These are phyloP conservation scores for Isoetes taiwanensis DNA, from an alignment of 75 land plant genomes.

Conservation along the genomic window DNA sequence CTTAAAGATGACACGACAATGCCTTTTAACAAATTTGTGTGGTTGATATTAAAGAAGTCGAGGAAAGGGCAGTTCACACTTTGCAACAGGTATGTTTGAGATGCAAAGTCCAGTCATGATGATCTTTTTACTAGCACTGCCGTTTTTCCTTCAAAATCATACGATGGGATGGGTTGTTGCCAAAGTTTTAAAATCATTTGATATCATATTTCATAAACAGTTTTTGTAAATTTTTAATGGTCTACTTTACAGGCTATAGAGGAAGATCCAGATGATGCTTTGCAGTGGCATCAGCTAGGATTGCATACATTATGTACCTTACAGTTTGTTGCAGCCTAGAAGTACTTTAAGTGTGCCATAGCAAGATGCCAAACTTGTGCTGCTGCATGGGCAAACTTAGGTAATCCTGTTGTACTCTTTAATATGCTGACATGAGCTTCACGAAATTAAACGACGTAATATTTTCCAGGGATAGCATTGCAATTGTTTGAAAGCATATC, in stretches of 20 bases:
- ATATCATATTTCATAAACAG: no score
- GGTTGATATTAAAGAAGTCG: conserved; percentile 36
- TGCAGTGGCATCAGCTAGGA: conserved; percentile 81
- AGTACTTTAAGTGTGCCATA: conserved; percentile 58
- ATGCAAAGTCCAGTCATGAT: no score
- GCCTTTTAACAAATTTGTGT: conserved; percentile 33
- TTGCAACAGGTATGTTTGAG: conserved; percentile 55
- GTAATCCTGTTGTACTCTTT: no score
- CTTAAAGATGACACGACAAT: conserved; percentile 61
- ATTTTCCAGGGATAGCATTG: conserved; percentile 51
- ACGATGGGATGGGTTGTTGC: no score
- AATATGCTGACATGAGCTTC: no score
- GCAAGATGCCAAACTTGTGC: conserved; percentile 32
- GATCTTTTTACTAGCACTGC: no score
- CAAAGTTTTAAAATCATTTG: no score
- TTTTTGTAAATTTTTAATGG: no score
- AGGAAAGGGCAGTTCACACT: conserved; percentile 56
- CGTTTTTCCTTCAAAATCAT: no score
- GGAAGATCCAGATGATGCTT: conserved; percentile 70
- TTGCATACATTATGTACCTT: conserved; percentile 50
- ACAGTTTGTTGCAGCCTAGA: conserved; percentile 52
- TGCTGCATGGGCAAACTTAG: conserved; percentile 74
- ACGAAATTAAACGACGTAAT: no score
- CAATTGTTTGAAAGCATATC: conserved; percentile 54
- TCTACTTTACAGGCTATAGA: conserved; percentile 44